These are phyloP conservation scores for Geotrichum restrictum DNA, from an alignment of 1,139 yeast species.

Conservation along the genomic window DNA sequence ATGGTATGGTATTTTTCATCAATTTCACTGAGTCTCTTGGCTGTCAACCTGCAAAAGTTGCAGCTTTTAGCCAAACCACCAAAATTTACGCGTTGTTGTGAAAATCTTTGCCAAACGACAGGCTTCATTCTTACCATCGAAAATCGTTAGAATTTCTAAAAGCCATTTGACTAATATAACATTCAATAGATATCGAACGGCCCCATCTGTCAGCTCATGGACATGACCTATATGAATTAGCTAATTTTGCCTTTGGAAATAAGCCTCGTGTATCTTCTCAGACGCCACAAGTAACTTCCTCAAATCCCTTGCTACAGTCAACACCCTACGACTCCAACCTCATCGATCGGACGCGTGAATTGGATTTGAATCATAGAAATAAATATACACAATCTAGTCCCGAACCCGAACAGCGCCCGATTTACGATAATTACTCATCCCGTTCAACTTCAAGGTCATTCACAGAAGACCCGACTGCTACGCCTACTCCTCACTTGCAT, in stretches of 20 bases:
- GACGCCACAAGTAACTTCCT: not conserved
- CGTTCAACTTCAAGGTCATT: conserved; percentile 1
- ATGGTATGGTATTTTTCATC: not conserved
- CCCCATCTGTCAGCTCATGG: conserved; percentile 12
- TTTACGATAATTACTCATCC: not conserved
- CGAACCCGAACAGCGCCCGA: not conserved
- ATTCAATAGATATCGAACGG: conserved; percentile 3
- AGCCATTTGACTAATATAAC: not conserved
- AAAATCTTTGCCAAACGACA: no score
- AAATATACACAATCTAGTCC: not conserved
- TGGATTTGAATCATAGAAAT: not conserved
- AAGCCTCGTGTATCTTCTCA: not conserved
- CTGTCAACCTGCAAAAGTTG: not conserved
- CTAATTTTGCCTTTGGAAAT: conserved; percentile 7
- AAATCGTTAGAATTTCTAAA: not conserved
- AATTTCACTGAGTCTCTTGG: not conserved
- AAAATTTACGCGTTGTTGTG: conserved; percentile 11
- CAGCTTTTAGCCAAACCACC: not conserved
- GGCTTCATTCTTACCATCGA: conserved; percentile 8
- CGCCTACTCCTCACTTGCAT: conserved; percentile 7
- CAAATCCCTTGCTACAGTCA: conserved; percentile 7
- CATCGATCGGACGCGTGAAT: not conserved
- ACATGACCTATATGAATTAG: not conserved
- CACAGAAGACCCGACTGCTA: conserved; percentile 1
- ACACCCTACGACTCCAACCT: conserved; percentile 11